A percentile compares a stretch with the other conserved stretches of the same genome.
phyloP scores from a whole-genome alignment of 2,329 filamentous ascomycete species.

The Colletotrichum phormii region DNA sequence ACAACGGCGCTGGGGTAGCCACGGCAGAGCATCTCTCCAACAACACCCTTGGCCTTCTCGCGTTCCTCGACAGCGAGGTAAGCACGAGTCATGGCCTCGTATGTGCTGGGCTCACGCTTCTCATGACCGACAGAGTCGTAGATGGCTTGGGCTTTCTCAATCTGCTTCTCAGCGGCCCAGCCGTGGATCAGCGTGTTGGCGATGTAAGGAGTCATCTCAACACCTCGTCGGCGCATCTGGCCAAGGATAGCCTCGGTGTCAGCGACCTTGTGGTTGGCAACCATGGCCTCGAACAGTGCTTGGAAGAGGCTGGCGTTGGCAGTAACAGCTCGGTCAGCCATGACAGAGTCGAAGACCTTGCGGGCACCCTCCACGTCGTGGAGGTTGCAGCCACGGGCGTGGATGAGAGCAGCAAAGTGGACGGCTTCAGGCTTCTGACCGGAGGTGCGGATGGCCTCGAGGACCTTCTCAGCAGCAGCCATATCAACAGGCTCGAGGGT shows the following conservation, averaged over 20 bases:
- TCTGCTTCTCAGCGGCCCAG: conserved; percentile 88
- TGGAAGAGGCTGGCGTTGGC: conserved; percentile 92
- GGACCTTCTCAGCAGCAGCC: conserved; percentile 84
- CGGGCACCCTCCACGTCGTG: conserved; percentile 90
- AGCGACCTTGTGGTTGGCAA: conserved; percentile 88
- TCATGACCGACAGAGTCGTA: conserved; percentile 82
- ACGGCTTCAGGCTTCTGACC: conserved; percentile 88
- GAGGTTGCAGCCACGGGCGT: conserved; percentile 93
- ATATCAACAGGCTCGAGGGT: conserved; percentile 93
- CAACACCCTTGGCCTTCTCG: conserved; percentile 79
- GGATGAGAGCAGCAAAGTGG: conserved; percentile 95
- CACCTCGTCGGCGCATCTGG: conserved; percentile 78
- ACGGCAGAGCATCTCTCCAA: conserved; percentile 89
- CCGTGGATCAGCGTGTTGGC: conserved; percentile 98
- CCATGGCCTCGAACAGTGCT: conserved; percentile 96
- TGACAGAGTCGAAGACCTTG: conserved; percentile 83
- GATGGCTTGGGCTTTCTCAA: conserved; percentile 80
- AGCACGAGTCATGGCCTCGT: conserved; percentile 97
- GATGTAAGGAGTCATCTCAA: conserved; percentile 96
- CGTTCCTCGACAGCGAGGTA: conserved; percentile 88
- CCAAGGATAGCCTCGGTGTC: conserved; percentile 80
- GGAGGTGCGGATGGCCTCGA: conserved; percentile 79
- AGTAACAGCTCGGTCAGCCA: conserved; percentile 74
- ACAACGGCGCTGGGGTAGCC: conserved; percentile 94
- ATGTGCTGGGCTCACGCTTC: conserved; percentile 95